A percentile compares a stretch with the other conserved stretches of the same genome.
Conservation (phyloP, 2,329 filamentous ascomycete species). For the Calycina herbarum region DNA sequence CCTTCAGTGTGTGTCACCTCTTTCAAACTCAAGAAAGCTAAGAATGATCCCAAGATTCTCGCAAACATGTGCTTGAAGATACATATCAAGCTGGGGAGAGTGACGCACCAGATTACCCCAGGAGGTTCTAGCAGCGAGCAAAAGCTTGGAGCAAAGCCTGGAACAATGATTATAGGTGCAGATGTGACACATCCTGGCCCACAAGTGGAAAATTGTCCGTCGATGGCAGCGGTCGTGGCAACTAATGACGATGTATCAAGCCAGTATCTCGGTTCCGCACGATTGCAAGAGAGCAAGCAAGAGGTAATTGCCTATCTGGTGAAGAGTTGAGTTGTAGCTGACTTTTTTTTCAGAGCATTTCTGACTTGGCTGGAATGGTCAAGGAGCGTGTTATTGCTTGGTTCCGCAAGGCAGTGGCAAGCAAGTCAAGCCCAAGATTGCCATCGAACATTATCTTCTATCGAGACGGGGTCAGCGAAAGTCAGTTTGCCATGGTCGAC, state of each 20-base stretch:
- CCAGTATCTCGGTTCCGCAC: constrained; percentile 16
- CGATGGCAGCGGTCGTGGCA: constrained; percentile 1
- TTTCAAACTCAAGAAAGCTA: neutral
- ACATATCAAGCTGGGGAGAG: neutral
- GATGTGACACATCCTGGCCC: neutral
- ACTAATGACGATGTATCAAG: neutral
- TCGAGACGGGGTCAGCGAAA: neutral
- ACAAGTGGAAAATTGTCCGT: neutral
- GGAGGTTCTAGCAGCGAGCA: neutral
- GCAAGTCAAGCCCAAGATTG: neutral
- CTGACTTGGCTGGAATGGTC: constrained; percentile 12
- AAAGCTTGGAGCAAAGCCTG: constrained; percentile 30
- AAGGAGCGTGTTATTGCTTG: constrained; percentile 14
- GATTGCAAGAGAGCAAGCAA: constrained; percentile 10
- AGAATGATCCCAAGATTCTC: neutral
- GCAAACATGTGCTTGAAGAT: constrained; percentile 29
- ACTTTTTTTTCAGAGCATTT: constrained; percentile 10
- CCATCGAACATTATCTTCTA: constrained; percentile 18
- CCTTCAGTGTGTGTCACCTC: neutral
- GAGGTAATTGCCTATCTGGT: constrained; percentile 4
- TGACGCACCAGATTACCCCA: constrained; percentile 45
- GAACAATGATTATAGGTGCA: neutral
- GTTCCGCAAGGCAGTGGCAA: constrained; percentile 11
- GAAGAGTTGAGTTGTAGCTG: neutral
- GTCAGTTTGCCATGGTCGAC: neutral